Base-by-base conservation (phyloP, 1,284 basidiomycete genomes). In the Vanrija sp. region DNA sequence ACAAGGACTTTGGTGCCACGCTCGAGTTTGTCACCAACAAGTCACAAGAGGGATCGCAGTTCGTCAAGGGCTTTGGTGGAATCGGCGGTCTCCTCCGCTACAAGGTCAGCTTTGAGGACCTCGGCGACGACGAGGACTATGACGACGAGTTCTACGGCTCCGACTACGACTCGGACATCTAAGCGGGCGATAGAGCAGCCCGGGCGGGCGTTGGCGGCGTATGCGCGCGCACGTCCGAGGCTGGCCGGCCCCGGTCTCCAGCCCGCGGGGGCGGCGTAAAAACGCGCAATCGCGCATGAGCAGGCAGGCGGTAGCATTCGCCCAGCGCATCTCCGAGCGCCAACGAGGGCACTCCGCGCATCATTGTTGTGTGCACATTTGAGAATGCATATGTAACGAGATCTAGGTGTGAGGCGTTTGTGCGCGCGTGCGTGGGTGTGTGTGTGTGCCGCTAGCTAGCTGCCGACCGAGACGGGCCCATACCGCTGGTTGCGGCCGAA, bases 41-140 rank as follows among this genome's bases (percentile, higher is more conserved):
- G 49, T 94, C 91, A n/a, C 94, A 98, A 74, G 95, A 98, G 75
- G 95, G 95, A 34, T 90, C 90, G 44, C 96, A 98, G 77, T 98
- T 98, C 80, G 93, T 96, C 69, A 95, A 95, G 76, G 96, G 95
- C 49, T 98, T 98, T 70, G 95, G 95, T 79, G 95, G 95, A 38
- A 96, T 98, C 64, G 95, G 95, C 46, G 95, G 95, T 34, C 81
- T 98, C 57, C 80, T 97, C 61, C 85, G 77, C 43, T 97, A 96
- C 85, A 95, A 96, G 80, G 91, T 96, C 64, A 91, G 93, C 78
- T 91, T 97, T 78, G 83, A 83, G 62, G 88, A 88, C 74, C 80
- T 94, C 46, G 80, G 82, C 38, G 80, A 82, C 45, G 71, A 85
- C 38, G 89, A 90, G 64, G 88, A 72, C 53, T 74, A 75, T 15